phyloP scores from a whole-genome alignment of 192 early-diverging fungal species.

The Linnemannia zychae region DNA sequence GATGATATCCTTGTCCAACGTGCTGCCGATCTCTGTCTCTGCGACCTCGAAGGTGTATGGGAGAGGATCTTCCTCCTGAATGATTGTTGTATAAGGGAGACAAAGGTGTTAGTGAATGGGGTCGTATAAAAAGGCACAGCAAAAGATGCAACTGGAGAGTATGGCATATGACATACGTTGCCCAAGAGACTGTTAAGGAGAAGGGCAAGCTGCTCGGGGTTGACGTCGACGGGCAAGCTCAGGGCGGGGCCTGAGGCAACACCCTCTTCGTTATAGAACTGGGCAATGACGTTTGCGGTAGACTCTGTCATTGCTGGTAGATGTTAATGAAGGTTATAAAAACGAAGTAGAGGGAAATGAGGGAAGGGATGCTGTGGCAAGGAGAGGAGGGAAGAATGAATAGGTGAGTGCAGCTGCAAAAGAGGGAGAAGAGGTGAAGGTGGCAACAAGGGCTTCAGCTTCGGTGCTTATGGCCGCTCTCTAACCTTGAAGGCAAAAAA shows the following conservation, averaged over 20 bases:
- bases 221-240: conserved; percentile 87
- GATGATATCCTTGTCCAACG: conserved; percentile 85
- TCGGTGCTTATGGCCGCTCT: background rate
- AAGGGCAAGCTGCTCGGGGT: conserved; percentile 86
- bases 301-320: conserved; percentile 26
- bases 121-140: background rate
- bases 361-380: background rate
- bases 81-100: conserved; percentile 17
- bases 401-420: background rate
- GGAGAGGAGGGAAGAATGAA: background rate
- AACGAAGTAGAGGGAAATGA: background rate
- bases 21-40: conserved; percentile 83
- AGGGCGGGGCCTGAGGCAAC: conserved; percentile 88
- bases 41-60: conserved; percentile 96
- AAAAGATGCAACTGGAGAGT: background rate
- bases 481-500: background rate
- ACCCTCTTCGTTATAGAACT: conserved; percentile 87
- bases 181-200: conserved; percentile 92
- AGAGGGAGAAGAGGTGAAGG: background rate
- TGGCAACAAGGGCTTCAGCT: background rate
- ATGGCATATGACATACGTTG: conserved; percentile 66
- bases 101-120: conserved; percentile 3
- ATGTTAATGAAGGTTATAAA: background rate
- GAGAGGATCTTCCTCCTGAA: conserved; percentile 83
- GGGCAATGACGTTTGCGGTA: conserved; percentile 72